Evolutionary conservation across 179 eudicot genomes (phyloP).

Genomic region (Beta lomatogona): DNA sequence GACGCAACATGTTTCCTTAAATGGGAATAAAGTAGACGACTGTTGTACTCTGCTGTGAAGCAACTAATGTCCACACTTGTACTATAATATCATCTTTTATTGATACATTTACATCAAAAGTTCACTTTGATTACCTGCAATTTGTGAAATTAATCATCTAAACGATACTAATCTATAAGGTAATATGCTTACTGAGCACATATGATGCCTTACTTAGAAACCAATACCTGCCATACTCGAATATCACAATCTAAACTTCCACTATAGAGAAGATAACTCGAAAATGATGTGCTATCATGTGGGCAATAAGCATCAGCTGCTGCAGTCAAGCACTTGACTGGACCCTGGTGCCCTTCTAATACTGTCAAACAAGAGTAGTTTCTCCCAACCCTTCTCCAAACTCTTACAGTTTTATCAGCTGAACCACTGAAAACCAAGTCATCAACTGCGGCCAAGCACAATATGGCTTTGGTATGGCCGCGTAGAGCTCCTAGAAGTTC

Average conservation of each 20-base stretch:
- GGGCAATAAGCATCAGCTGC: slow-evolving; percentile 35
- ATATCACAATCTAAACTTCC: slow-evolving; percentile 85
- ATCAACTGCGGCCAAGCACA: slow-evolving; percentile 58
- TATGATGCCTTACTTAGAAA: slow-evolving; percentile 34
- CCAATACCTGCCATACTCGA: slow-evolving; percentile 63
- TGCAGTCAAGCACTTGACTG: slow-evolving; percentile 72
- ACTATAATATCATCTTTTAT: slow-evolving; percentile 6
- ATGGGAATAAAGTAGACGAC: background rate
- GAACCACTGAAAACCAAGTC: slow-evolving; percentile 85
- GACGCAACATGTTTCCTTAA: slow-evolving; percentile 9
- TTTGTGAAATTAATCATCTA: slow-evolving; percentile 7
- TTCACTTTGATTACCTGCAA: slow-evolving; percentile 8
- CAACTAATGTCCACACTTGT: slow-evolving; percentile 2
- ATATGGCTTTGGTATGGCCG: slow-evolving; percentile 75
- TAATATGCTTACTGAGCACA: slow-evolving; percentile 18
- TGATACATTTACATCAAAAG: background rate
- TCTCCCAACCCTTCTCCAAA: slow-evolving; percentile 60
- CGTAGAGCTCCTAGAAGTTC: slow-evolving; percentile 69
- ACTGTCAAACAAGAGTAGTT: slow-evolving; percentile 64
- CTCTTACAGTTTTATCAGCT: slow-evolving; percentile 87
- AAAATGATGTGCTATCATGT: slow-evolving; percentile 30
- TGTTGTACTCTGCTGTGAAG: slow-evolving; percentile 1
- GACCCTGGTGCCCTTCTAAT: slow-evolving; percentile 70
- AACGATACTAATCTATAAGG: slow-evolving; percentile 9
- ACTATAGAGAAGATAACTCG: slow-evolving; percentile 63